Evolutionary conservation across 108 stramenopile genomes (phyloP).

Genomic region (Schizochytrium sp.): DNA sequence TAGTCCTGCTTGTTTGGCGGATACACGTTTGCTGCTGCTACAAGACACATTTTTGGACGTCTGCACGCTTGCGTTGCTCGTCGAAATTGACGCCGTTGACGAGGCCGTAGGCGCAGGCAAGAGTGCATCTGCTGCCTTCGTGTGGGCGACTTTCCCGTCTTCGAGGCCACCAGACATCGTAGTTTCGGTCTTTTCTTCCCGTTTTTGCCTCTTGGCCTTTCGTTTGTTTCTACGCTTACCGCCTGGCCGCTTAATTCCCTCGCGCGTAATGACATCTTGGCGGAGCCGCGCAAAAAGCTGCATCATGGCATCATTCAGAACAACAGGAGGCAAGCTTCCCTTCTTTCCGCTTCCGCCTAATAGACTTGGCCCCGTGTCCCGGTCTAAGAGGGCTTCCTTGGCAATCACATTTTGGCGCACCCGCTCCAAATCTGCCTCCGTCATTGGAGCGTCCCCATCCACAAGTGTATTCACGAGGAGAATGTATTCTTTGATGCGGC

Average conservation of each 20-base stretch:
- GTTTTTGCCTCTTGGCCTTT: neutral
- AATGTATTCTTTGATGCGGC: neutral
- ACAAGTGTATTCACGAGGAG: neutral
- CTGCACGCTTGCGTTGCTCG: too few relatives aligned
- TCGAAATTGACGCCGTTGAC: too few relatives aligned
- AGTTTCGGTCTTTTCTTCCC: neutral
- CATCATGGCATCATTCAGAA: neutral
- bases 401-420: neutral
- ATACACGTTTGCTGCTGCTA: neutral
- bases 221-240: too few relatives aligned
- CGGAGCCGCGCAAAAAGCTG: neutral
- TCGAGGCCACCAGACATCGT: neutral
- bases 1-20: neutral
- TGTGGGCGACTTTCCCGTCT: neutral
- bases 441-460: neutral
- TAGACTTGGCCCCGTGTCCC: neutral
- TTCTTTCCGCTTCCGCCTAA: neutral
- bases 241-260: neutral
- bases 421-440: neutral
- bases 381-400: neutral
- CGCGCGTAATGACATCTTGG: neutral
- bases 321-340: neutral
- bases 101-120: neutral
- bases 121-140: neutral
- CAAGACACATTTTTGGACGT: too few relatives aligned